Evolutionary conservation across 2,329 filamentous ascomycete species (phyloP).

Genomic region (Trichoderma simmonsii): DNA sequence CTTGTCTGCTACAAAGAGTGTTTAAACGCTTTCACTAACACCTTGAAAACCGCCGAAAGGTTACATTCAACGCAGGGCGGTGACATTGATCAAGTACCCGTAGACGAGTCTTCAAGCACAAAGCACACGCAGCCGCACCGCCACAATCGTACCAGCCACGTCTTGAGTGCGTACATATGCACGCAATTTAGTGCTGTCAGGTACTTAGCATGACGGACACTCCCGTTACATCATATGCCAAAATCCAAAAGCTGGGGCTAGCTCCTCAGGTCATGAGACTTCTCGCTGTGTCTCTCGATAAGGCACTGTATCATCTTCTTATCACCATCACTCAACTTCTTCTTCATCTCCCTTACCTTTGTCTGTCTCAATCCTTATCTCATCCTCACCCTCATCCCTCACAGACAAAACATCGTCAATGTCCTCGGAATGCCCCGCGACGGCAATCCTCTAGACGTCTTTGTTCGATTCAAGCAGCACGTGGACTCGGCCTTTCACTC

Average conservation of each 20-base stretch:
- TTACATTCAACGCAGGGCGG: neutral
- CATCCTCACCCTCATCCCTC: neutral
- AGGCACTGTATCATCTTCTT: neutral
- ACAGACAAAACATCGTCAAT: neutral
- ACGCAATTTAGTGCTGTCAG: neutral
- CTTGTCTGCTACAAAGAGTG: neutral
- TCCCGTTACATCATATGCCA: neutral
- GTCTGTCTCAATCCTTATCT: neutral
- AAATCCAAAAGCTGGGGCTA: neutral
- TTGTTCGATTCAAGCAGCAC: conserved; percentile 26
- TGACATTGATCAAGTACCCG: neutral
- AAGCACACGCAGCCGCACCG: neutral
- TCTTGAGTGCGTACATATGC: conserved; percentile 14
- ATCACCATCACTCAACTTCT: neutral
- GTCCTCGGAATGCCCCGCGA: conserved; percentile 23
- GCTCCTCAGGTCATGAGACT: neutral
- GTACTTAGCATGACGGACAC: neutral
- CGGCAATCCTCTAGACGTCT: conserved; percentile 20
- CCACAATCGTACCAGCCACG: neutral
- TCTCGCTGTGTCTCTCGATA: neutral
- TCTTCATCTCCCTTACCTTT: neutral
- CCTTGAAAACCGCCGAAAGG: neutral
- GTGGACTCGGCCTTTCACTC: conserved; percentile 38
- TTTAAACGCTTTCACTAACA: neutral
- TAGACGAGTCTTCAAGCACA: neutral